Conservation (phyloP, 2,329 filamentous ascomycete genomes). For the Stemphylium vesicarium region DNA sequence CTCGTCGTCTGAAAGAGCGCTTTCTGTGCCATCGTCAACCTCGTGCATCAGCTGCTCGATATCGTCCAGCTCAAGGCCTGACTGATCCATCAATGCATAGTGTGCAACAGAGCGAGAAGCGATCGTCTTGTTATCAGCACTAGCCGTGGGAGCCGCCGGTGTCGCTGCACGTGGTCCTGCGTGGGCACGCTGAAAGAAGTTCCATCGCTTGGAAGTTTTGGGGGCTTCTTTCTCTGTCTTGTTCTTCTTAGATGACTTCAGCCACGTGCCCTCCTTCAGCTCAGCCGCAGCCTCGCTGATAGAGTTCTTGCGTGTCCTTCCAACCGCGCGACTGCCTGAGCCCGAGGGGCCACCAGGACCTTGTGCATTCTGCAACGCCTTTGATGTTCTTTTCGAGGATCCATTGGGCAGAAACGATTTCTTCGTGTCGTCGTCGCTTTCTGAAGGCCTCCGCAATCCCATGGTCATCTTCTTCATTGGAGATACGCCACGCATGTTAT, state of each 20-base stretch:
- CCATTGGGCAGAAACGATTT: slow-evolving; percentile 42
- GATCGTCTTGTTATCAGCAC: slow-evolving; percentile 42
- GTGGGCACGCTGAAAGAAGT: slow-evolving; percentile 63
- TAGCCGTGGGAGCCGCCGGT: slow-evolving; percentile 46
- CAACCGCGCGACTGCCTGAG: slow-evolving; percentile 19
- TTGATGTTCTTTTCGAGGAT: slow-evolving; percentile 36
- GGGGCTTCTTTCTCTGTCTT: slow-evolving; percentile 34
- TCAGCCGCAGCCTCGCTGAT: slow-evolving; percentile 29
- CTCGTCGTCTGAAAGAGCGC: slow-evolving; percentile 28
- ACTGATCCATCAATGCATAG: slow-evolving; percentile 63
- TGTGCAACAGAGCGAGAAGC: slow-evolving; percentile 59
- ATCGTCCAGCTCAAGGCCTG: slow-evolving; percentile 52
- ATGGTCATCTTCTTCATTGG: slow-evolving; percentile 40
- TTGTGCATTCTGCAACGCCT: slow-evolving; percentile 33
- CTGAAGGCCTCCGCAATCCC: slow-evolving; percentile 40
- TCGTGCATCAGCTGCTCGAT: slow-evolving; percentile 57
- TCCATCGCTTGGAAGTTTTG: slow-evolving; percentile 59
- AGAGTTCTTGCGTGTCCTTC: slow-evolving; percentile 37
- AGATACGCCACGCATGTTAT: slow-evolving; percentile 39
- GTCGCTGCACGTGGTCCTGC: slow-evolving; percentile 48
- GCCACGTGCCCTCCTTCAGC: slow-evolving; percentile 48
- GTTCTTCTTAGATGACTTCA: slow-evolving; percentile 43
- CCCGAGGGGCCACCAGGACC: slow-evolving; percentile 19
- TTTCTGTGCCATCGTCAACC: slow-evolving; percentile 37
- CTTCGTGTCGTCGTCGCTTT: slow-evolving; percentile 47